Base-by-base conservation (phyloP, 2,329 filamentous ascomycete species). In the Madurella mycetomatis region DNA sequence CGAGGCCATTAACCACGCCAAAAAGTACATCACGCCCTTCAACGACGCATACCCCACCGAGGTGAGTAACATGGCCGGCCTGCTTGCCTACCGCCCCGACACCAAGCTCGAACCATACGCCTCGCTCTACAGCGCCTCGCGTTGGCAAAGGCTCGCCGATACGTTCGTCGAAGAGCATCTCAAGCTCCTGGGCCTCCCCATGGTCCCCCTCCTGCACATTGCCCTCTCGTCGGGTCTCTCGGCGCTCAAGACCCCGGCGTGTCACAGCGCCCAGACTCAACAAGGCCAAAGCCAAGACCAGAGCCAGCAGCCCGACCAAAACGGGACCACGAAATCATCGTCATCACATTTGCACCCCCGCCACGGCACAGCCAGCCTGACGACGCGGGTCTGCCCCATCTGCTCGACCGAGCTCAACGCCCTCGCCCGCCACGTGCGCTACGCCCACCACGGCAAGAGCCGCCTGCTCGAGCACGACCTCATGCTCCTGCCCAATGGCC, bases 351-450 rank as follows among this genome's bases (percentile, higher is more conserved):
- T 15, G 11, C 59, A 34, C 61, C 67, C 32, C 54, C 66, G 69
- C 60, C 51, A 66, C 45, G 57, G 60, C 47, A 64, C 62, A 8
- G 65, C 73, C n/a, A 77, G 75, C 30, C 80, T 87, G 1, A 84
- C 84, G 1, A 86, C 88, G 8, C 86, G 84, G 47, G 84, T 97
- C 41, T 99, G 94, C 65, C 94, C 94, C 2, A 97, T 99, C 66
- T 99, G 94, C 76, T 94, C 88, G 46, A 94, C 88, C 0, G 94
- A 99, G 72, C 82, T 99, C 53, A 97, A 97, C 69, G 88, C 92
- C 65, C 81, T 99, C 34, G 92, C 94, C 1, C 80, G 86, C 49
- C 86, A 87, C 63, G 88, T 99, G 43, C 94, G 94, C 0, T 97
- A 97, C 65, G 94, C 94, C 2, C 88, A 96, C 66, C 94, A 99